Percentiles rank a stretch among this genome's conserved stretches.
phyloP scores from a whole-genome alignment of 805 yeast genomes.

The Saccharomycopsis fermentans region DNA sequence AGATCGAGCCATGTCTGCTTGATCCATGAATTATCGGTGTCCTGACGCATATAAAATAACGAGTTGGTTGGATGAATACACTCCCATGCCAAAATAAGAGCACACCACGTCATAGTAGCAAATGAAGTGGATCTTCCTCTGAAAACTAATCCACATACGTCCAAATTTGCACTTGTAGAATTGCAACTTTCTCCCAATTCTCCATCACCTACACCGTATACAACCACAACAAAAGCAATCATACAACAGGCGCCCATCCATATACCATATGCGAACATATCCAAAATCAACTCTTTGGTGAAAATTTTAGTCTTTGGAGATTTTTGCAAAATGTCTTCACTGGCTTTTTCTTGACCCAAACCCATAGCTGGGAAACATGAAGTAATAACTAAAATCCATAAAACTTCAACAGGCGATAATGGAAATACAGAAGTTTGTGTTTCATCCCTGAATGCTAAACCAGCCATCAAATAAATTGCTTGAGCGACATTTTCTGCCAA shows the following conservation, averaged over 20 bases:
- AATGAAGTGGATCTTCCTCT: slow-evolving; percentile 70
- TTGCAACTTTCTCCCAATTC: slow-evolving; percentile 60
- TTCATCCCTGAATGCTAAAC: slow-evolving; percentile 58
- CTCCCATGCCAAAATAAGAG: slow-evolving; percentile 76
- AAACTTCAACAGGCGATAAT: slow-evolving; percentile 66
- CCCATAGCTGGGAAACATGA: slow-evolving; percentile 84
- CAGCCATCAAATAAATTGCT: slow-evolving; percentile 58
- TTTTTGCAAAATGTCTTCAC: slow-evolving; percentile 50
- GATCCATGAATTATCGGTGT: slow-evolving; percentile 42
- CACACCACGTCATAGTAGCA: slow-evolving; percentile 81
- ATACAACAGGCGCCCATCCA: slow-evolving; percentile 65
- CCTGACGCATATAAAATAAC: slow-evolving; percentile 61
- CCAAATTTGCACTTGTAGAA: slow-evolving; percentile 27
- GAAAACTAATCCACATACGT: slow-evolving; percentile 52
- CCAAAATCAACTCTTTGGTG: slow-evolving; percentile 56
- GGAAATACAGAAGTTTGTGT: slow-evolving; percentile 70
- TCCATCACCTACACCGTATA: slow-evolving; percentile 61
- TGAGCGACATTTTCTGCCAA: slow-evolving; percentile 67
- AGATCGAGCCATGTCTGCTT: slow-evolving; percentile 53
- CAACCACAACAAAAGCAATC: slow-evolving; percentile 50
- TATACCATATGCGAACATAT: slow-evolving; percentile 64
- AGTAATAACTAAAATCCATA: slow-evolving; percentile 72
- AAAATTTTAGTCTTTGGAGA: slow-evolving; percentile 59
- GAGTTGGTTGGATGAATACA: slow-evolving; percentile 65
- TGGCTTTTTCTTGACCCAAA: slow-evolving; percentile 57